phyloP scores from a whole-genome alignment of 192 early-diverging fungal species.

The Backusella luteola region DNA sequence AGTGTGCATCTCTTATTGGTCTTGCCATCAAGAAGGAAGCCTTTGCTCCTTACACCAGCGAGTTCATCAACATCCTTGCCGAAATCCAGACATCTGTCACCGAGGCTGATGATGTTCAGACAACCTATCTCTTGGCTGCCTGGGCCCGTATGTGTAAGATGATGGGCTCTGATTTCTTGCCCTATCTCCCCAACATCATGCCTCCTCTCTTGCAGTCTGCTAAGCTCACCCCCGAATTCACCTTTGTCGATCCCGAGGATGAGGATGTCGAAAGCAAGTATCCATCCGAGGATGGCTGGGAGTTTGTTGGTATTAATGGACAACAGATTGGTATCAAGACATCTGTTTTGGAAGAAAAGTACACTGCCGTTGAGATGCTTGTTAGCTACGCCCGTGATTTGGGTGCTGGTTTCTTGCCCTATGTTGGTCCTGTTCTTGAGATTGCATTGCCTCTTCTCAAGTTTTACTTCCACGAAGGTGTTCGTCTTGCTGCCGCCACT shows the following conservation, averaged over 20 bases:
- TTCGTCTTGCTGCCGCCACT: conserved; percentile 82
- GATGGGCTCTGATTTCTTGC: conserved; percentile 91
- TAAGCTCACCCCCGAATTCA: conserved; percentile 91
- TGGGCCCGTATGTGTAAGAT: conserved; percentile 98
- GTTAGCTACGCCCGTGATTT: conserved; percentile 92
- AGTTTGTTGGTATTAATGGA: conserved; percentile 89
- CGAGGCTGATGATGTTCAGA: conserved; percentile 93
- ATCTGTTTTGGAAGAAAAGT: conserved; percentile 95
- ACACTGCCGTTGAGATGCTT: conserved; percentile 97
- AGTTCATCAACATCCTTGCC: conserved; percentile 80
- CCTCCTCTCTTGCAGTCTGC: conserved; percentile 86
- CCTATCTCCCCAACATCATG: conserved; percentile 89
- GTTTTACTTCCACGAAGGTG: conserved; percentile 98
- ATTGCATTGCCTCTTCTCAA: conserved; percentile 87
- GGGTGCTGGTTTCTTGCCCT: conserved; percentile 84
- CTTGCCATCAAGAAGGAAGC: conserved; percentile 91
- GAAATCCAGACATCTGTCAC: conserved; percentile 76
- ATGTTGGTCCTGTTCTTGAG: conserved; percentile 79
- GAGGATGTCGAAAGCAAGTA: conserved; percentile 83
- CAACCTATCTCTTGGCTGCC: conserved; percentile 87
- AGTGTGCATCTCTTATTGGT: conserved; percentile 95
- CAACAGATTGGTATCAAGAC: conserved; percentile 97
- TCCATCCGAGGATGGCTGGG: conserved; percentile 97
- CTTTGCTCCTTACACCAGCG: conserved; percentile 75
- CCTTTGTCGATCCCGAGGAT: conserved; percentile 72